Evolutionary conservation across 2,329 filamentous ascomycete genomes (phyloP), one percentile per base, ranked within the genome.

Genomic region (Penicillium vulpinum): DNA sequence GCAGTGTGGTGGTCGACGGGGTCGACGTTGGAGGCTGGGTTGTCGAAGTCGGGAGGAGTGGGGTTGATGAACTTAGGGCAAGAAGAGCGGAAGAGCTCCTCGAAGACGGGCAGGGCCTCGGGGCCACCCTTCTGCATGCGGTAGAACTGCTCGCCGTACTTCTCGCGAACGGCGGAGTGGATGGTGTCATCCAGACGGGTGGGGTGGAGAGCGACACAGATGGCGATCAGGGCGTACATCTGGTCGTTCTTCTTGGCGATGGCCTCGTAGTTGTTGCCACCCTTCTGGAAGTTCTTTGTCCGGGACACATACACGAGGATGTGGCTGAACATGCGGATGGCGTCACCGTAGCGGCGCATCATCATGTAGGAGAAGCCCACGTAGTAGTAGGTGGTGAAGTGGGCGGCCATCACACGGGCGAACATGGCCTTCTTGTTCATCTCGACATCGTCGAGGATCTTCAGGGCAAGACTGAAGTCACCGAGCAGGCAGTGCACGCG

Each of bases 401-500:
- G 94, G 57, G 94, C 94, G 53, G 94, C 93, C 94, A 99, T 97
- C 76, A 99, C 94, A 66, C 94, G 91, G 62, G 94, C 93, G 76
- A 99, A 99, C 91, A 97, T 97, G 78, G 94, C 92, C 84, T 97
- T 97, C 85, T 99, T 99, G 85, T 97, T 99, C 71, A 99, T 88
- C 85, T 99, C 94, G 73, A 99, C 97, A 76, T 97, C 93, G 76
- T 99, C 94, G 65, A 99, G 89, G 35, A 94, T 99, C 87, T 97
- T 99, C 72, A 99, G 87, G 49, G 94, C 94, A 62, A 99, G 87
- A 80, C 91, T 96, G 81, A 99, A 99, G 81, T 99, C 94, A 69
- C 94, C 94, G 51, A 99, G 85, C 71, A 99, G 82, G 79, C 90
- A 95, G 85, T 99, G 94, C 64, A 99, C 94, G 48, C 94, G 89